These are phyloP conservation scores for Protomyces pachydermus DNA, from an alignment of 1,139 yeast genomes.

Conservation along the genomic window DNA sequence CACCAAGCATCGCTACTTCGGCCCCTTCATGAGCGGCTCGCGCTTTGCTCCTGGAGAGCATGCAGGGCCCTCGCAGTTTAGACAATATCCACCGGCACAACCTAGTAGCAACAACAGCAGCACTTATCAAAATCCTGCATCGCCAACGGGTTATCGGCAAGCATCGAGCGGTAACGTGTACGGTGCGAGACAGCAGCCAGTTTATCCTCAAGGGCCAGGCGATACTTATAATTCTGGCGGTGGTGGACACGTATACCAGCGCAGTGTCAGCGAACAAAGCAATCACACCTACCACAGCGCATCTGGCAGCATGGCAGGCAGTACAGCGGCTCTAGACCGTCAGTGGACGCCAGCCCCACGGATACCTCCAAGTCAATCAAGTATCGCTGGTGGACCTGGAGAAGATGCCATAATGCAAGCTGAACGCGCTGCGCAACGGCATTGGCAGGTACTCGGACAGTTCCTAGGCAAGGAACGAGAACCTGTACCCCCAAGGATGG, in stretches of 20 bases:
- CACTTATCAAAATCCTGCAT: background rate
- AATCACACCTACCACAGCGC: background rate
- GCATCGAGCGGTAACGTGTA: background rate
- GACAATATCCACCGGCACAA: background rate
- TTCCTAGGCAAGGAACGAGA: constrained; percentile 7
- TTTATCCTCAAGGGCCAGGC: background rate
- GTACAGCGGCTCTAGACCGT: background rate
- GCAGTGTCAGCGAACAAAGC: background rate
- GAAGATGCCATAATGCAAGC: background rate
- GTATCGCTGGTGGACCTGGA: background rate
- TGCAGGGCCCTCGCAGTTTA: background rate
- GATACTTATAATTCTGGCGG: background rate
- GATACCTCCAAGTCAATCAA: too few relatives aligned
- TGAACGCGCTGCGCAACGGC: background rate
- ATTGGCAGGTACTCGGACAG: constrained; percentile 9
- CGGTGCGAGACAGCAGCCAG: background rate
- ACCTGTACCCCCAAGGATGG: constrained; percentile 4
- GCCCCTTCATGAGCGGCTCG: background rate
- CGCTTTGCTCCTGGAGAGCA: background rate
- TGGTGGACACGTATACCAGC: background rate
- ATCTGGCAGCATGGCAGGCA: background rate
- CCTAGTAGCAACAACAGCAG: background rate
- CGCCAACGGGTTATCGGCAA: background rate
- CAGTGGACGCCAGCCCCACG: background rate
- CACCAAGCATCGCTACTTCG: background rate